Percentiles rank a stretch among this genome's conserved stretches.
Evolutionary conservation across 805 yeast species (phyloP).

Genomic region (Kodamaea sagamina): DNA sequence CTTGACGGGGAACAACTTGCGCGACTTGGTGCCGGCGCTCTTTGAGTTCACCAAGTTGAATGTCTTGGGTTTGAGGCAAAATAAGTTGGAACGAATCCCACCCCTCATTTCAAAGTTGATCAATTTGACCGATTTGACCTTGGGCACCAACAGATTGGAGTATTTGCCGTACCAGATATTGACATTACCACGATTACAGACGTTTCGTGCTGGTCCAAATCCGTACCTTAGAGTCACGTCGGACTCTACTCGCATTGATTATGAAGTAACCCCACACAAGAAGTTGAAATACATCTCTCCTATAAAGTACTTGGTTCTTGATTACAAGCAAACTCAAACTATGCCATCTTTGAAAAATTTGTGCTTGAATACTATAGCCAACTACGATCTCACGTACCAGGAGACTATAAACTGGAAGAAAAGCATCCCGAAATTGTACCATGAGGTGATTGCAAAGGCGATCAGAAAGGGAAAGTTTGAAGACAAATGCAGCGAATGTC

Average conservation of each 20-base stretch:
- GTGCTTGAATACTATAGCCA: slow-evolving; percentile 50
- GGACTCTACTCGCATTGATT: slow-evolving; percentile 23
- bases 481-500: slow-evolving; percentile 57
- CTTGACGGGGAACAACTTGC: slow-evolving; percentile 50
- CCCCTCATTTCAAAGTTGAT: slow-evolving; percentile 20
- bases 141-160: slow-evolving; percentile 52
- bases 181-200: slow-evolving; percentile 42
- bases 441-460: slow-evolving; percentile 50
- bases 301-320: slow-evolving; percentile 26
- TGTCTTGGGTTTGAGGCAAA: slow-evolving; percentile 54
- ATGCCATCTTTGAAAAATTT: slow-evolving; percentile 51
- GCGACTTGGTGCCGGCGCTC: slow-evolving; percentile 50
- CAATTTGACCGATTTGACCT: slow-evolving; percentile 51
- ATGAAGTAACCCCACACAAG: slow-evolving; percentile 28
- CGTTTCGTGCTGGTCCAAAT: slow-evolving; percentile 59
- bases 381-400: slow-evolving; percentile 53
- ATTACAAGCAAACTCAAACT: slow-evolving; percentile 17
- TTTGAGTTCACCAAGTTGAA: slow-evolving; percentile 52
- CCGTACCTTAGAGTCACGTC: slow-evolving; percentile 34
- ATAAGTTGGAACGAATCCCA: slow-evolving; percentile 28
- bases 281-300: slow-evolving; percentile 26
- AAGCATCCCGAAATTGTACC: slow-evolving; percentile 47
- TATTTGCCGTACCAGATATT: slow-evolving; percentile 56
- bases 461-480: slow-evolving; percentile 52
- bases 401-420: slow-evolving; percentile 58